Evolutionary conservation across 2,329 filamentous ascomycete genomes (phyloP).

Genomic region (Xylariaceae sp.): DNA sequence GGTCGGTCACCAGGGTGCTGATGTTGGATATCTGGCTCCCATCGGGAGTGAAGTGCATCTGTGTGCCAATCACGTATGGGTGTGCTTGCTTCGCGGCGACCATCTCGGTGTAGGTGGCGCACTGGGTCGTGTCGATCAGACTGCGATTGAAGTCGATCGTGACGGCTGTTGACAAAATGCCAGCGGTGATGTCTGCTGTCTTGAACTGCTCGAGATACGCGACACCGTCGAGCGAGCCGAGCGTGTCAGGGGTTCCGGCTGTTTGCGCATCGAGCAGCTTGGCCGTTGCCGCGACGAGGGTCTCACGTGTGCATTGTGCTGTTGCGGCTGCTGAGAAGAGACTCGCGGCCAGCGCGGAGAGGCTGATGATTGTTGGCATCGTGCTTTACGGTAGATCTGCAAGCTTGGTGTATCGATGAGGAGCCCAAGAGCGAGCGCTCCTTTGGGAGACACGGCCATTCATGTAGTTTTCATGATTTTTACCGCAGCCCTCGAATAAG

Average conservation of each 20-base stretch:
- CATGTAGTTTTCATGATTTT: not conserved
- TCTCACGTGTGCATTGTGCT: conserved; percentile 24
- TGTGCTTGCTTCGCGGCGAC: conserved; percentile 29
- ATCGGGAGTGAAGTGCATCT: conserved; percentile 28
- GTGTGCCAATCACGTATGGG: conserved; percentile 37
- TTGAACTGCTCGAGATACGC: conserved; percentile 34
- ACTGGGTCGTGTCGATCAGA: conserved; percentile 34
- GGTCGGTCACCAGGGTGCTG: conserved; percentile 32
- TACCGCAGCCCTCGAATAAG: too few species aligned
- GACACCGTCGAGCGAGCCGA: conserved; percentile 18
- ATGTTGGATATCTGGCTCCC: conserved; percentile 26
- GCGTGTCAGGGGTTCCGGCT: conserved; percentile 15
- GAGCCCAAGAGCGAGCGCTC: not conserved
- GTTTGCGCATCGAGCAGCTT: conserved; percentile 26
- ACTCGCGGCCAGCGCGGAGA: conserved; percentile 14
- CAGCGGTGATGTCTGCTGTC: conserved; percentile 25
- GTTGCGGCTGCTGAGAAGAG: conserved; percentile 17
- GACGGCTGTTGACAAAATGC: conserved; percentile 31
- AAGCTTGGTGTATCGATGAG: not conserved
- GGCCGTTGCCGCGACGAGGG: conserved; percentile 23
- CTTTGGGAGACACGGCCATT: not conserved
- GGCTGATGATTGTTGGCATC: conserved; percentile 17
- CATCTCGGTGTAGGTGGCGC: conserved; percentile 36
- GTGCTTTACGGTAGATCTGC: not conserved
- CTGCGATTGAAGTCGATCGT: conserved; percentile 35